phyloP scores from a whole-genome alignment of 2,329 filamentous ascomycete genomes.

The Fusarium torulosum region DNA sequence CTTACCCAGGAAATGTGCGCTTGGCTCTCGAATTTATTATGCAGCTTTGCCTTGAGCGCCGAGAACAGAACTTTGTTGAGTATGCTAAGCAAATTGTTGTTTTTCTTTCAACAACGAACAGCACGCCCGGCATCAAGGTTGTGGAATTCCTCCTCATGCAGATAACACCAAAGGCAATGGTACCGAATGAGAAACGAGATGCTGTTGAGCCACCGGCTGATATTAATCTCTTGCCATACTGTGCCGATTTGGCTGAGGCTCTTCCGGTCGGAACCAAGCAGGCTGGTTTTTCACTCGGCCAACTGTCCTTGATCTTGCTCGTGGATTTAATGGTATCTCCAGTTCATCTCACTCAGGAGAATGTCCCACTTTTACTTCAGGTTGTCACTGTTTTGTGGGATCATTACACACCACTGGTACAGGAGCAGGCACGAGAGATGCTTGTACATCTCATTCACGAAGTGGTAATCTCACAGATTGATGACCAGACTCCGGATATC shows the following conservation, averaged over 20 bases:
- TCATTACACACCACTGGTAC: conserved; percentile 93
- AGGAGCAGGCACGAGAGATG: conserved; percentile 98
- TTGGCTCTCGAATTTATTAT: conserved; percentile 97
- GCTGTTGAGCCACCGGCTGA: conserved; percentile 78
- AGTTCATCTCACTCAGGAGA: conserved; percentile 81
- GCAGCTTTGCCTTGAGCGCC: conserved; percentile 87
- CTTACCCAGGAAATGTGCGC: conserved; percentile 92
- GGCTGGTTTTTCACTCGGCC: conserved; percentile 90
- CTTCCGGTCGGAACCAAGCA: conserved; percentile 92
- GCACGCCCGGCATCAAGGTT: conserved; percentile 84
- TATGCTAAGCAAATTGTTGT: conserved; percentile 99
- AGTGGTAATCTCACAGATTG: conserved; percentile 83
- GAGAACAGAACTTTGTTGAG: conserved; percentile 98
- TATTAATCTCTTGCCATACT: conserved; percentile 82
- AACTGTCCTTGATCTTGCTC: conserved; percentile 90
- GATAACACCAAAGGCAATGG: conserved; percentile 96
- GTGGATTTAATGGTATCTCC: conserved; percentile 97
- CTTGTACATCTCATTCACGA: conserved; percentile 97
- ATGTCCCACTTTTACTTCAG: conserved; percentile 87
- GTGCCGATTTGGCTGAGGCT: conserved; percentile 83
- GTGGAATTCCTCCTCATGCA: conserved; percentile 94
- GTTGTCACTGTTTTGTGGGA: conserved; percentile 96
- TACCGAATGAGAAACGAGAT: conserved; percentile 85
- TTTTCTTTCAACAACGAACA: conserved; percentile 85
- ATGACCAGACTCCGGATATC: conserved; percentile 71